Evolutionary conservation across 1,284 basidiomycete species (phyloP).

Genomic region (Trametes polyzona): DNA sequence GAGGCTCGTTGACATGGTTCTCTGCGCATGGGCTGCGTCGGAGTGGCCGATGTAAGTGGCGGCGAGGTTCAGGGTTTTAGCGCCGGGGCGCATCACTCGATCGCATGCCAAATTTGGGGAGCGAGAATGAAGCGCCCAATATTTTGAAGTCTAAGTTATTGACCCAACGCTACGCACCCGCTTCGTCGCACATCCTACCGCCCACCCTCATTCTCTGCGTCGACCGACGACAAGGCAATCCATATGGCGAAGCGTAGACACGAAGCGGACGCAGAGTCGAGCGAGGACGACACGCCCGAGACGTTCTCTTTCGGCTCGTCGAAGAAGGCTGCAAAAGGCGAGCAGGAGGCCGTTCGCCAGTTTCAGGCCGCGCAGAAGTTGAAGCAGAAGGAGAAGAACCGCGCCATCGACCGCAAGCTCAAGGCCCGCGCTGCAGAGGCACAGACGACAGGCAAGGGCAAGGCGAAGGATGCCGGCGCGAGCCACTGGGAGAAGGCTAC

Average conservation of each 20-base stretch:
- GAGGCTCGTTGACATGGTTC: too few species aligned
- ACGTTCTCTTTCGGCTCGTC: slow-evolving; percentile 36
- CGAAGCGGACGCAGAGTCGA: slow-evolving; percentile 3
- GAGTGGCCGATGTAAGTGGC: not conserved
- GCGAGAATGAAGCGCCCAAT: not conserved
- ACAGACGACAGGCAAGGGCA: slow-evolving; percentile 19
- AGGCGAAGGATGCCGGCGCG: slow-evolving; percentile 10
- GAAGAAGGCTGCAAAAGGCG: slow-evolving; percentile 33
- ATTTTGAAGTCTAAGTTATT: not conserved
- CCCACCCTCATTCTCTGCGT: not conserved
- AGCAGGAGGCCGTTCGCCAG: slow-evolving; percentile 28
- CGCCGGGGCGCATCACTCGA: not conserved
- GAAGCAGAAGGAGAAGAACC: slow-evolving; percentile 38
- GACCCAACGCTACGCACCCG: not conserved
- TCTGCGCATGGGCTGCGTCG: too few species aligned
- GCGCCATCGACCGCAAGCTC: slow-evolving; percentile 32
- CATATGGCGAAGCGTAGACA: slow-evolving; percentile 7
- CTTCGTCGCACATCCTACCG: not conserved
- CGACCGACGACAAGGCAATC: not conserved
- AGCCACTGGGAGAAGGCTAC: slow-evolving; percentile 20
- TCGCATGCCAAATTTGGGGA: not conserved
- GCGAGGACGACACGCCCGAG: slow-evolving; percentile 37
- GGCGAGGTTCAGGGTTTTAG: not conserved
- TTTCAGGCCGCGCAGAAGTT: slow-evolving; percentile 33
- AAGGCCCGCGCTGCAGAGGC: slow-evolving; percentile 34